A percentile compares a stretch with the other conserved stretches of the same genome.
phyloP scores from a whole-genome alignment of 352 stramenopile species.

The Phytophthora chlamydospora region DNA sequence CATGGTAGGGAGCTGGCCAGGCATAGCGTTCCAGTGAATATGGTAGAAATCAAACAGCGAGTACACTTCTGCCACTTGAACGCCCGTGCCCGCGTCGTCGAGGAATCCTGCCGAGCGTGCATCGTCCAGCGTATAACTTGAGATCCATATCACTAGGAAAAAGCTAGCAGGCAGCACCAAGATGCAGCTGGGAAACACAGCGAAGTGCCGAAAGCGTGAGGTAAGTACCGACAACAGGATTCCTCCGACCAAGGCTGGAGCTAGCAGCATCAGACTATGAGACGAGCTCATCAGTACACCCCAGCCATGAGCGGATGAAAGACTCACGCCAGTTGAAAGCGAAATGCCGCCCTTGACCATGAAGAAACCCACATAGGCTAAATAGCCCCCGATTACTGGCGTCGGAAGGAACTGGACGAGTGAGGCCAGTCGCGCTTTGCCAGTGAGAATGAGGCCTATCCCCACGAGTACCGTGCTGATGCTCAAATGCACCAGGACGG shows the following conservation, averaged over 20 bases:
- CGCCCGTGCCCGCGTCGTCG: constrained; percentile 32
- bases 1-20: constrained; percentile 66
- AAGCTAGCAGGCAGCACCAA: constrained; percentile 73
- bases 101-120: constrained; percentile 91
- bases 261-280: constrained; percentile 71
- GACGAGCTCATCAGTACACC: constrained; percentile 53
- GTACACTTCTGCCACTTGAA: constrained; percentile 55
- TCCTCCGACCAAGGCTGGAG: constrained; percentile 76
- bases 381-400: constrained; percentile 95
- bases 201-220: constrained; percentile 69
- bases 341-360: constrained; percentile 91
- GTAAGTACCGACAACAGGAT: constrained; percentile 75
- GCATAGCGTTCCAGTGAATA: constrained; percentile 82
- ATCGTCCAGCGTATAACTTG: constrained; percentile 81
- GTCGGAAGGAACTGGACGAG: constrained; percentile 96
- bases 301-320: constrained; percentile 81
- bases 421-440: constrained; percentile 89
- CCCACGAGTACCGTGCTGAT: constrained; percentile 91
- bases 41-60: constrained; percentile 72
- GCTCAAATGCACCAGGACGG: constrained; percentile 93
- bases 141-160: constrained; percentile 84
- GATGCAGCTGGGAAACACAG: constrained; percentile 65
- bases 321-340: constrained; percentile 80
- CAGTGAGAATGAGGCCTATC: constrained; percentile 91
- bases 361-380: constrained; percentile 97